These are phyloP conservation scores for Nitzschia putrida DNA, from an alignment of 108 stramenopile genomes.

Conservation along the genomic window DNA sequence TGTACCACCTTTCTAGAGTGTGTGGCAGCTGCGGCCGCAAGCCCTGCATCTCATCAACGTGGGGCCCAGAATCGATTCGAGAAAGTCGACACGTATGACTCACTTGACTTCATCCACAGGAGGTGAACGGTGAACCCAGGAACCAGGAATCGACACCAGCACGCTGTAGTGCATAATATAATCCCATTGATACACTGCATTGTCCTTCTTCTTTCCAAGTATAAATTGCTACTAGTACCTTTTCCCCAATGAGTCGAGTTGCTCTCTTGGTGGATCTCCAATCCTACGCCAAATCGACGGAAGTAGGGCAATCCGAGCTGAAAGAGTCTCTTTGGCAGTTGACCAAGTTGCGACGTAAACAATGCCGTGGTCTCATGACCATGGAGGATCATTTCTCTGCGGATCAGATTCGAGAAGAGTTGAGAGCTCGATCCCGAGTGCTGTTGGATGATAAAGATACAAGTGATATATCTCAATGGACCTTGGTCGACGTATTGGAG, in stretches of 20 bases:
- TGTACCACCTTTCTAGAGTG: too few species aligned
- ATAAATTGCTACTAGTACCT: too few species aligned
- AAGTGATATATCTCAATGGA: constrained; percentile 15
- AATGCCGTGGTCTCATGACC: constrained; percentile 13
- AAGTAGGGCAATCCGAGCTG: constrained; percentile 9
- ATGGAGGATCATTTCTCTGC: constrained; percentile 19
- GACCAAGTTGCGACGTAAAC: constrained; percentile 33
- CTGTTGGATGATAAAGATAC: neutral
- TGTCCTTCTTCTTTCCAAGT: too few species aligned
- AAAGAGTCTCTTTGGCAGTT: constrained; percentile 35
- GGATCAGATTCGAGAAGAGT: constrained; percentile 32
- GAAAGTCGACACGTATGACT: too few species aligned
- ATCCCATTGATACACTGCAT: too few species aligned
- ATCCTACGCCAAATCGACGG: constrained; percentile 16
- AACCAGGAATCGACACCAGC: too few species aligned
- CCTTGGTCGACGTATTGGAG: constrained; percentile 13
- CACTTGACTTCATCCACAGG: too few species aligned
- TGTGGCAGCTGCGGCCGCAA: too few species aligned
- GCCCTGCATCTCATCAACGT: too few species aligned
- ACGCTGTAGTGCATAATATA: too few species aligned
- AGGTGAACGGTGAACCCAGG: too few species aligned
- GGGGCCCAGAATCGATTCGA: too few species aligned
- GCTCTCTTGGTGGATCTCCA: constrained; percentile 12
- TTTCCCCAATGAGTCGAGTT: neutral
- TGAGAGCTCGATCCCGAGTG: constrained; percentile 20